phyloP scores from a whole-genome alignment of 208 protist genomes.

The Phytomonas sp. region DNA sequence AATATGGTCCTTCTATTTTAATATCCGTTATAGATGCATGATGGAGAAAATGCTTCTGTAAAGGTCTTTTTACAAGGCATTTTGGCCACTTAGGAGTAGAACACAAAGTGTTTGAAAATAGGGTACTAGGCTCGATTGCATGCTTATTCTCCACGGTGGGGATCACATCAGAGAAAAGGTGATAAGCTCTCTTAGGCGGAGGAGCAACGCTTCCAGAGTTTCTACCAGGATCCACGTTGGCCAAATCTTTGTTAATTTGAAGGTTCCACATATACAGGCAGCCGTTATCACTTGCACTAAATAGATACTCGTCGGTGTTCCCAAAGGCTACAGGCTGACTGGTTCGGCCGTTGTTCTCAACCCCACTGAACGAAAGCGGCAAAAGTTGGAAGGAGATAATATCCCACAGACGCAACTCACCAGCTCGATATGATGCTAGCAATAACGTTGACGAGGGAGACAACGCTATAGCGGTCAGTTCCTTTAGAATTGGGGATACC shows the following conservation, averaged over 20 bases:
- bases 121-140: not conserved
- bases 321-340: conserved; percentile 48
- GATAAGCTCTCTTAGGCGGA: conserved; percentile 9
- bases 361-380: conserved; percentile 42
- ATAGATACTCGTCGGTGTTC: conserved; percentile 43
- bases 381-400: conserved; percentile 7
- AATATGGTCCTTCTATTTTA: conserved; percentile 55
- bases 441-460: conserved; percentile 69
- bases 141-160: conserved; percentile 14
- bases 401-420: conserved; percentile 71
- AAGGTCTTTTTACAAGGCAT: conserved; percentile 15
- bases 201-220: not conserved
- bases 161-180: not conserved
- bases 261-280: conserved; percentile 69
- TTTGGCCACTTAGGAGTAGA: conserved; percentile 16
- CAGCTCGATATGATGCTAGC: conserved; percentile 59
- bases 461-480: conserved; percentile 61
- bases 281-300: conserved; percentile 59
- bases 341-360: conserved; percentile 52
- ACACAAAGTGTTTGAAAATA: conserved; percentile 2
- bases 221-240: not conserved
- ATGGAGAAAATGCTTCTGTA: conserved; percentile 33
- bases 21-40: conserved; percentile 45
- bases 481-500: conserved; percentile 46
- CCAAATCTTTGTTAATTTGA: conserved; percentile 8